Conservation (phyloP, 225 moss, liverwort and hornwort species). For the Pseudoscleropodium purum region DNA sequence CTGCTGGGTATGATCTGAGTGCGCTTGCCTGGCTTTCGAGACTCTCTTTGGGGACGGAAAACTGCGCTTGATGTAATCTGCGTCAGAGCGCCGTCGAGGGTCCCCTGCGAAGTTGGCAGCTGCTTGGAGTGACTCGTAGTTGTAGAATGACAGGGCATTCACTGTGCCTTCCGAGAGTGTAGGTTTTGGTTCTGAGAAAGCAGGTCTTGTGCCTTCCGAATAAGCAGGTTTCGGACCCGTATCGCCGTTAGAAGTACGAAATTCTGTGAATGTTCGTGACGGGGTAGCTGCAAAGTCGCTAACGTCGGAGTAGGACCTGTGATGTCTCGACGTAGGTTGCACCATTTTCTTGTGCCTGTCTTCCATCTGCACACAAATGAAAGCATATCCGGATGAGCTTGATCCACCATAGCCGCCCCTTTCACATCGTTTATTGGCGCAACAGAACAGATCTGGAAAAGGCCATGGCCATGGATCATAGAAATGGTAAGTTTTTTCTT, state of each 20-base stretch:
- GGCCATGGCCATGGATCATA: background rate
- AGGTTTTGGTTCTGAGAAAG: background rate
- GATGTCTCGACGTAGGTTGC: slow-evolving; percentile 2
- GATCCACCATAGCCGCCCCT: background rate
- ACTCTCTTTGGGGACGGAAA: background rate
- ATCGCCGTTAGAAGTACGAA: background rate
- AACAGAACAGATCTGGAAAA: background rate
- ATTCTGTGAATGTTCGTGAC: slow-evolving; percentile 3
- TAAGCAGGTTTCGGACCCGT: background rate
- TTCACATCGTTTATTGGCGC: background rate
- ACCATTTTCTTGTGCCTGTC: background rate
- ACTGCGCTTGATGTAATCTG: background rate
- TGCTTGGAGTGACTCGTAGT: slow-evolving; percentile 11
- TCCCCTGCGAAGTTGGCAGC: background rate
- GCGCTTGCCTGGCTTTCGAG: background rate
- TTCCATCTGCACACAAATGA: slow-evolving; percentile 3
- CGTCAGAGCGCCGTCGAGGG: slow-evolving; percentile 2
- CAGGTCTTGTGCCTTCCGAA: background rate
- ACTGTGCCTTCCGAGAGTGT: background rate
- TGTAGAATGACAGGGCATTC: background rate
- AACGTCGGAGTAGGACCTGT: slow-evolving; percentile 11
- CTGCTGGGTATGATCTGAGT: background rate
- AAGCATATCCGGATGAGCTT: background rate
- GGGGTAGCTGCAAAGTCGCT: slow-evolving; percentile 13
- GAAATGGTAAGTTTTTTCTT: background rate